Evolutionary conservation across 129 eudicot genomes (phyloP), one percentile per base, ranked within the genome.

Genomic region (Logfia minima): DNA sequence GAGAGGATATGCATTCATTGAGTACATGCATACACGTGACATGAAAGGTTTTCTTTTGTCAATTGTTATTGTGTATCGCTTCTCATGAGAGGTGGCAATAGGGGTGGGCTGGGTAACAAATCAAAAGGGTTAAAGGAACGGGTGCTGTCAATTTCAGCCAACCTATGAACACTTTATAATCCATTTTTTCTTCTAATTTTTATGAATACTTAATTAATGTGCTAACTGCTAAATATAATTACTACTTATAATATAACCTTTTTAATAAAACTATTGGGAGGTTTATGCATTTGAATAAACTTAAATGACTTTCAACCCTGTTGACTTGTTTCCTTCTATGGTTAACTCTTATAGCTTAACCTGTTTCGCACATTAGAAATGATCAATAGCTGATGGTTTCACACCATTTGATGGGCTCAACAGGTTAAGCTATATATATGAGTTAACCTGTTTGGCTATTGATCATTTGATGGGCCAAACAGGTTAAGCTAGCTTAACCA

Each of bases 1-100:
- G 31, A 86, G 91, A 86, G 99, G 99, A 72, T 91, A 94, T 84
- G 97, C 96, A 60, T 94, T 94, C 76, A 94, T 94, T 28, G 99
- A 66, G 74, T 91, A 85, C 76, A 83, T 90, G 81, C 99, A 94
- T 76, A 94, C 93, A 43, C 92, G 97, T n/a, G 99, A 94, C 75
- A 94, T 94, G 99, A 94, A 94, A 91, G 92, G 99, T 94, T 23
- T 69, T 61, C 14, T 70, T 68, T n/a, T 14, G 35, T 13, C 51
- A 53, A 1, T 14, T 48, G 3, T 14, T 48, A 48, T 48, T 48
- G n/a, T 48, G 5, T 5, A 48, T 3, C 55, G 6, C 55, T 13
- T 48, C 55, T 48, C 6, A 14, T 14, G 14, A 48, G 18, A 48
- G 55, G 55, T 48, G 18, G 55, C 55, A 45, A 45, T 17, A 48